Evolutionary conservation across 768 basidiomycete species (phyloP).

Genomic region (Leccinum disarticulatum): DNA sequence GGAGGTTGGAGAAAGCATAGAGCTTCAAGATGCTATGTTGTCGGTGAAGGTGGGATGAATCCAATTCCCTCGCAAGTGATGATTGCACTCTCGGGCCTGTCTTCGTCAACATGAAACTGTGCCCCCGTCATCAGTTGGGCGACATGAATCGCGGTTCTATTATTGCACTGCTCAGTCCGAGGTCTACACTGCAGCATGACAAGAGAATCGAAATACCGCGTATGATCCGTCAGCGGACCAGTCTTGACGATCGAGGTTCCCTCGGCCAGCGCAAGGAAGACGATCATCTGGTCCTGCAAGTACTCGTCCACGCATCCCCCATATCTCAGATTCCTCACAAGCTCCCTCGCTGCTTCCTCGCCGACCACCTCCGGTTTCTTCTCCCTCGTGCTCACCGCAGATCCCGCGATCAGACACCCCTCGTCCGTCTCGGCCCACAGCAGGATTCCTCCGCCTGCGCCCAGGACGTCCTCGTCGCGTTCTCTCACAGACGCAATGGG

Average conservation of each 20-base stretch:
- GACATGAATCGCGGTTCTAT: slow-evolving; percentile 68
- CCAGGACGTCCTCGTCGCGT: slow-evolving; percentile 44
- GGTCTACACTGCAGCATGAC: not conserved
- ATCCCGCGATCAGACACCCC: slow-evolving; percentile 69
- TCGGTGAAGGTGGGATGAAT: slow-evolving; percentile 34
- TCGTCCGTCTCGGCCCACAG: slow-evolving; percentile 72
- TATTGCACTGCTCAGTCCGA: slow-evolving; percentile 13
- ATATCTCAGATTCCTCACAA: slow-evolving; percentile 56
- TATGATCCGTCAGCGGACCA: slow-evolving; percentile 65
- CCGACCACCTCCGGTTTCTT: slow-evolving; percentile 50
- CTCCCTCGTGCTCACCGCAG: slow-evolving; percentile 59
- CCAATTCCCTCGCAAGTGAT: slow-evolving; percentile 69
- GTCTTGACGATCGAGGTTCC: slow-evolving; percentile 58
- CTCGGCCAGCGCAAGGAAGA: slow-evolving; percentile 72
- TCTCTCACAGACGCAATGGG: slow-evolving; percentile 48
- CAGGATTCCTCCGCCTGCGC: slow-evolving; percentile 69
- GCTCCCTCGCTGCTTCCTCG: slow-evolving; percentile 56
- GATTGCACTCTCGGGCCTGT: slow-evolving; percentile 39
- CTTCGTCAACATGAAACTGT: slow-evolving; percentile 54
- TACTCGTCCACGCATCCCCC: slow-evolving; percentile 74
- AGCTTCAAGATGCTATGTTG: not conserved
- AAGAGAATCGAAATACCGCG: slow-evolving; percentile 43
- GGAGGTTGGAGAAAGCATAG: slow-evolving; percentile 2
- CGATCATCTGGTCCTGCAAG: slow-evolving; percentile 74
- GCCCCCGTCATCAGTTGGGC: slow-evolving; percentile 69